Conservation (phyloP, 2,329 filamentous ascomycete species). For the Aspergillus sp. region DNA sequence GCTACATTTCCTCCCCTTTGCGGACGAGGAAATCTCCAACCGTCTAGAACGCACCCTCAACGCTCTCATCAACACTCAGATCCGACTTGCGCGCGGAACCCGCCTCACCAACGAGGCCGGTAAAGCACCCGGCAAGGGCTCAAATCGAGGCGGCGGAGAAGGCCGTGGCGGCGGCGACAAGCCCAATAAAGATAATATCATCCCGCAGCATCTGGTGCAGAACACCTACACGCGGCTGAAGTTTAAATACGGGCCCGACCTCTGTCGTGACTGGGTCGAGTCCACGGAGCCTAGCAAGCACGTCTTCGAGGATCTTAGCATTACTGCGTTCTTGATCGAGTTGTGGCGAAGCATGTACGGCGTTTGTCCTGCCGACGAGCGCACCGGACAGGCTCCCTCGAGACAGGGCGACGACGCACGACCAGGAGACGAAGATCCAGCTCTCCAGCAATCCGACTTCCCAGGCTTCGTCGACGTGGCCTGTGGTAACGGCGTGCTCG, state of each 20-base stretch:
- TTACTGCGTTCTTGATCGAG: conserved; percentile 89
- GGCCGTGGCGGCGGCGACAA: conserved; percentile 64
- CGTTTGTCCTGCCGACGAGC: conserved; percentile 22
- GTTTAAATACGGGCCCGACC: conserved; percentile 67
- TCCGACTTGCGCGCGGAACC: conserved; percentile 33
- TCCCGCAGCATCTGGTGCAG: conserved; percentile 75
- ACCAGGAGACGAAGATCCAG: too few relatives aligned
- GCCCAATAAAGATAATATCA: conserved; percentile 77
- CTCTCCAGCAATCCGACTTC: conserved; percentile 47
- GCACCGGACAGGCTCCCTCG: conserved; percentile 18
- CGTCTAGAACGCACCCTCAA: conserved; percentile 41
- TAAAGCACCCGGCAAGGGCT: background rate
- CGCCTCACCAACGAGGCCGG: conserved; percentile 15
- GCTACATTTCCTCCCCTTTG: conserved; percentile 54
- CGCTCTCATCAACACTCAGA: conserved; percentile 36
- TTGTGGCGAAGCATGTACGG: conserved; percentile 84
- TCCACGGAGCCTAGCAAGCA: conserved; percentile 85
- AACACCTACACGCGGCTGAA: conserved; percentile 81
- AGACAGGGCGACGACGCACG: background rate
- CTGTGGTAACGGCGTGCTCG: conserved; percentile 89
- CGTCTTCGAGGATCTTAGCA: conserved; percentile 90
- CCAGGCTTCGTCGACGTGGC: conserved; percentile 95
- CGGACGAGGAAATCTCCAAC: conserved; percentile 35
- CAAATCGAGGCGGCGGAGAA: background rate
- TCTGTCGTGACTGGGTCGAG: conserved; percentile 81